A percentile compares a stretch with the other conserved stretches of the same genome.
These are phyloP conservation scores for Cladorrhinum sp. DNA, from an alignment of 2,329 filamentous ascomycete genomes.

Conservation along the genomic window DNA sequence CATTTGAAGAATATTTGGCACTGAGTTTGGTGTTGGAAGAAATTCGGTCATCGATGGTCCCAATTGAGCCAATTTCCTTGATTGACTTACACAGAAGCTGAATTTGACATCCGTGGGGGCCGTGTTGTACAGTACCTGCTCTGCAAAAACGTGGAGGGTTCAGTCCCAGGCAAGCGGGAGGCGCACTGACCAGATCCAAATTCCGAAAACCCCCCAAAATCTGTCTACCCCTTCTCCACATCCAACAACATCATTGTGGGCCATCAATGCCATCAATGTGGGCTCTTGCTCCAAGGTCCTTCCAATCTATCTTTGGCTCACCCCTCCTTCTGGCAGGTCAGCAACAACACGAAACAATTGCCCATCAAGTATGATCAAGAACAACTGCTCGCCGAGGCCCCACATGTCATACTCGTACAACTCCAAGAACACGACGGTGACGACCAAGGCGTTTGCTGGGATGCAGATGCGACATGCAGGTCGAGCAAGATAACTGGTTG, in stretches of 20 bases:
- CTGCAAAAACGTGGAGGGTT: constrained; percentile 17
- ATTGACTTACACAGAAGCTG: background rate
- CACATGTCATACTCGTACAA: constrained; percentile 6
- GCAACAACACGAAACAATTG: background rate
- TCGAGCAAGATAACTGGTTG: constrained; percentile 19
- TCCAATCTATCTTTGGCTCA: background rate
- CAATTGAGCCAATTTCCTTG: background rate
- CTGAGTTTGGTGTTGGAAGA: background rate
- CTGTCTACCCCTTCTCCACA: background rate
- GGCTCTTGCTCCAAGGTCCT: background rate
- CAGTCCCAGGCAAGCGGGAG: constrained; percentile 11
- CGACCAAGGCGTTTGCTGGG: constrained; percentile 1
- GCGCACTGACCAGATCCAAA: constrained; percentile 20
- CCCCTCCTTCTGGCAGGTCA: constrained; percentile 3
- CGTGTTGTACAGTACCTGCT: background rate
- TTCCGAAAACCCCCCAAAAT: background rate
- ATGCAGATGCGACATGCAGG: constrained; percentile 11
- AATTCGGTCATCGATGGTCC: background rate
- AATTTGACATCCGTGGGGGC: background rate
- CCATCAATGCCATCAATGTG: background rate
- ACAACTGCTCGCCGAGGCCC: background rate
- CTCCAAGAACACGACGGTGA: background rate
- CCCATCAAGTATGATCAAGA: background rate
- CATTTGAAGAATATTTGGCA: background rate
- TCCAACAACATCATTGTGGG: background rate